A percentile compares a stretch with the other conserved stretches of the same genome.
phyloP scores from a whole-genome alignment of 106 monocot species.

The Acorus calamus region DNA sequence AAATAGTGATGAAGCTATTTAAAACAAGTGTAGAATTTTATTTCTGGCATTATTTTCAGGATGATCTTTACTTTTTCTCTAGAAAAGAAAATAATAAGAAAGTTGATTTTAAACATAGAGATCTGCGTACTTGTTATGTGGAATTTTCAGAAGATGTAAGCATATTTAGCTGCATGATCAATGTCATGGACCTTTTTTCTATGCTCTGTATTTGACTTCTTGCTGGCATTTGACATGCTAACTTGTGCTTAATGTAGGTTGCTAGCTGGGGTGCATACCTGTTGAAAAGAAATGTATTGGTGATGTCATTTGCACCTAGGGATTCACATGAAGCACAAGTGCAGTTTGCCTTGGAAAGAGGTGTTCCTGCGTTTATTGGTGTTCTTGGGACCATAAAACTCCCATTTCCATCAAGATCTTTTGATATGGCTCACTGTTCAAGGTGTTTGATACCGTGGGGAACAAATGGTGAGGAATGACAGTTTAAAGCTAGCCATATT shows the following conservation, averaged over 20 bases:
- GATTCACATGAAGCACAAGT: conserved; percentile 18
- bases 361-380: conserved; percentile 16
- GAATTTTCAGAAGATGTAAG: no score
- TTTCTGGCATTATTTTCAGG: no score
- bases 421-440: conserved; percentile 16
- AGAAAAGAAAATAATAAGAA: no score
- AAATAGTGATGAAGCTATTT: no score
- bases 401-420: conserved; percentile 10
- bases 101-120: no score
- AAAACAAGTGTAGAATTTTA: no score
- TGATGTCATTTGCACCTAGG: conserved; percentile 17
- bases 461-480: conserved; percentile 6
- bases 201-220: no score
- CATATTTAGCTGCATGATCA: no score
- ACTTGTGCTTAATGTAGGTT: conserved; percentile 1
- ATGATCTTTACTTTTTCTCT: no score
- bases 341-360: conserved; percentile 16
- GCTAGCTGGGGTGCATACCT: conserved; percentile 19
- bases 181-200: no score
- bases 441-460: conserved; percentile 20
- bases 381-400: conserved; percentile 19
- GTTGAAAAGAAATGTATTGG: conserved; percentile 15
- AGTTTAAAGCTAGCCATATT: background rate
- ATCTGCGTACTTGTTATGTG: no score
- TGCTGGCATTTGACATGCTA: no score